phyloP scores from a whole-genome alignment of 768 basidiomycete species.

The Suillus subalutaceus region DNA sequence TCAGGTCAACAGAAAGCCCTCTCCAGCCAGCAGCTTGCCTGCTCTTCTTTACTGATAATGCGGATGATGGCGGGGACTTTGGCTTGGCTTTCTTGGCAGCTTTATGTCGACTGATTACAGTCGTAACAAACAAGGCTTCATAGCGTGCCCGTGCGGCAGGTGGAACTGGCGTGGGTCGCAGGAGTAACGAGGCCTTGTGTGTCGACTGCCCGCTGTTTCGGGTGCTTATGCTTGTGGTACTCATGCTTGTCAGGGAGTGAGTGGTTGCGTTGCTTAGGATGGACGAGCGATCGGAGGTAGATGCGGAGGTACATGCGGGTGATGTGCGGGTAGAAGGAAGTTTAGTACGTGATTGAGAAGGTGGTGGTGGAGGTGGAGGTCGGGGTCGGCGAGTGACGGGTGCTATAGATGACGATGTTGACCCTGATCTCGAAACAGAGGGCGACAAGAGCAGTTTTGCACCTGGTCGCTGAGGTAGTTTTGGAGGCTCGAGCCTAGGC shows the following conservation, averaged over 20 bases:
- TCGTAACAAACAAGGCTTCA: slow-evolving; percentile 65
- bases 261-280: slow-evolving; percentile 52
- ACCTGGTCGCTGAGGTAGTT: slow-evolving; percentile 50
- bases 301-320: slow-evolving; percentile 39
- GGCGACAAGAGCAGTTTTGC: slow-evolving; percentile 26
- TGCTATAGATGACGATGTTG: slow-evolving; percentile 40
- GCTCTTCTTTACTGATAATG: slow-evolving; percentile 36
- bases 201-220: slow-evolving; percentile 30
- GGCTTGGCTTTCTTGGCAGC: slow-evolving; percentile 36
- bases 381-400: slow-evolving; percentile 43
- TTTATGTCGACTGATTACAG: slow-evolving; percentile 52
- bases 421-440: slow-evolving; percentile 35
- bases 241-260: slow-evolving; percentile 41
- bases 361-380: slow-evolving; percentile 42
- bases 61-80: slow-evolving; percentile 31
- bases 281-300: slow-evolving; percentile 65
- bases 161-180: slow-evolving; percentile 70
- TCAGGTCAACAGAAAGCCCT: slow-evolving; percentile 69
- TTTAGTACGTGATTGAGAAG: slow-evolving; percentile 20
- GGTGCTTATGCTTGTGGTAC: slow-evolving; percentile 22
- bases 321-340: slow-evolving; percentile 41
- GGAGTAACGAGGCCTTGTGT: slow-evolving; percentile 34
- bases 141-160: slow-evolving; percentile 65
- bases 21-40: slow-evolving; percentile 75
- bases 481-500: slow-evolving; percentile 41